Evolutionary conservation across 345 rosid genomes (phyloP).

Genomic region (Noccaea bulbosa): DNA sequence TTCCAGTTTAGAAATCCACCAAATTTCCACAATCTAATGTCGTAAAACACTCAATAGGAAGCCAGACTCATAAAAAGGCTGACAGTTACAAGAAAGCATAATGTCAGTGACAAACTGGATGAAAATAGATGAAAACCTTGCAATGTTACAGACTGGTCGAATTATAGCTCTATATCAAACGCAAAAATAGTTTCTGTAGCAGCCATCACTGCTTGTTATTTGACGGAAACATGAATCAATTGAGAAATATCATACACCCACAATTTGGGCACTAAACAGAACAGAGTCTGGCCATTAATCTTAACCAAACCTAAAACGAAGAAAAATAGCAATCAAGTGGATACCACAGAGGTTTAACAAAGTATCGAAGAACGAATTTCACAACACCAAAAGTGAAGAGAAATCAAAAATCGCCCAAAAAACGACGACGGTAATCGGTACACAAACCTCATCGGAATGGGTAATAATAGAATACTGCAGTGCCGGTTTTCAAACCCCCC

Average conservation of each 20-base stretch:
- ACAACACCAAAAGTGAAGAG: conserved; percentile 1
- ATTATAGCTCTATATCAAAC: neutral
- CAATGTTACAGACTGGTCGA: neutral
- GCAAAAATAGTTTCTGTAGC: neutral
- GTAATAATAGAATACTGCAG: neutral
- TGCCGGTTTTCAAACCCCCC: neutral
- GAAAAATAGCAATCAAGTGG: conserved; percentile 14
- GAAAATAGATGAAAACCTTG: neutral
- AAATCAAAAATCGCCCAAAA: neutral
- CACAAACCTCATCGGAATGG: conserved; percentile 16
- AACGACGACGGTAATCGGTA: neutral
- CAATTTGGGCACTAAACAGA: conserved; percentile 3
- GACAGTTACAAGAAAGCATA: conserved; percentile 2
- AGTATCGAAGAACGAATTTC: neutral
- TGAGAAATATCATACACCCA: neutral
- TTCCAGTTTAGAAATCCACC: neutral
- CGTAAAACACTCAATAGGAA: conserved; percentile 9
- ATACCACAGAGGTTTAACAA: neutral
- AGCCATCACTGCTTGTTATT: neutral
- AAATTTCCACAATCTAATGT: neutral
- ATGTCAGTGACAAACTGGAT: neutral
- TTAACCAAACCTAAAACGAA: conserved; percentile 7
- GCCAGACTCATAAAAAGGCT: neutral
- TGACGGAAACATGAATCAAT: neutral
- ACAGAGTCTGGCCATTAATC: neutral